Evolutionary conservation across 768 basidiomycete genomes (phyloP).

Genomic region (Basidioascus undulatus): DNA sequence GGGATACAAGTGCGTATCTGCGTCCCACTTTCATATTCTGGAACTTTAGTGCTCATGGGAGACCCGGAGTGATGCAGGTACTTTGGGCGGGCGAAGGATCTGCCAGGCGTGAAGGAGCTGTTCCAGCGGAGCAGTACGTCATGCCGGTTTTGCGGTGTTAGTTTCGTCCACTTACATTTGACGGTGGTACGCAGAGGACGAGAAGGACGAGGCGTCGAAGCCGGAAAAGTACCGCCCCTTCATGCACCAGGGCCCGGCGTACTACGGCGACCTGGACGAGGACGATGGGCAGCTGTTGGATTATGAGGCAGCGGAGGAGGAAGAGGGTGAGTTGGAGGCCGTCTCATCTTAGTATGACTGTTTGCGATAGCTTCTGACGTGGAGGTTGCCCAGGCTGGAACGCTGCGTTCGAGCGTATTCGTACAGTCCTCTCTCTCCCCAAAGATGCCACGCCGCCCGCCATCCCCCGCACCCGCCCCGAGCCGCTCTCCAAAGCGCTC

Average conservation of each 20-base stretch:
- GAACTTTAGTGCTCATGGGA: background rate
- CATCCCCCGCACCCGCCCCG: too few relatives aligned
- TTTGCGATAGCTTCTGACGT: background rate
- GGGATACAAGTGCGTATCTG: conserved; percentile 63
- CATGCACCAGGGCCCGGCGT: conserved; percentile 58
- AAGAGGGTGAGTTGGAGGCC: conserved; percentile 32
- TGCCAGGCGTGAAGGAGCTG: conserved; percentile 87
- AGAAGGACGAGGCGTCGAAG: conserved; percentile 40
- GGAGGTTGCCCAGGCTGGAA: conserved; percentile 1
- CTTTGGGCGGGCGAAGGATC: conserved; percentile 85
- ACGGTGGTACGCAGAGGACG: conserved; percentile 16
- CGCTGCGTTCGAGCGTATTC: conserved; percentile 2
- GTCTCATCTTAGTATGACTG: background rate
- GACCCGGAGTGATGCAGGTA: conserved; percentile 32
- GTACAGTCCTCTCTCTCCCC: conserved; percentile 3
- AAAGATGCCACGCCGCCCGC: background rate
- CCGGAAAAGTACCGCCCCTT: conserved; percentile 73
- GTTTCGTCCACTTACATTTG: background rate
- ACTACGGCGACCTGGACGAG: conserved; percentile 84
- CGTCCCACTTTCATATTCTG: background rate
- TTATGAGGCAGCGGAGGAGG: conserved; percentile 46
- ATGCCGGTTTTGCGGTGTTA: background rate
- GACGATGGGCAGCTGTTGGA: conserved; percentile 35
- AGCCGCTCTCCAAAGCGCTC: too few relatives aligned
- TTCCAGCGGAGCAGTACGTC: conserved; percentile 54